Evolutionary conservation across 2,329 filamentous ascomycete species (phyloP).

Genomic region (Falciphora oryzae): DNA sequence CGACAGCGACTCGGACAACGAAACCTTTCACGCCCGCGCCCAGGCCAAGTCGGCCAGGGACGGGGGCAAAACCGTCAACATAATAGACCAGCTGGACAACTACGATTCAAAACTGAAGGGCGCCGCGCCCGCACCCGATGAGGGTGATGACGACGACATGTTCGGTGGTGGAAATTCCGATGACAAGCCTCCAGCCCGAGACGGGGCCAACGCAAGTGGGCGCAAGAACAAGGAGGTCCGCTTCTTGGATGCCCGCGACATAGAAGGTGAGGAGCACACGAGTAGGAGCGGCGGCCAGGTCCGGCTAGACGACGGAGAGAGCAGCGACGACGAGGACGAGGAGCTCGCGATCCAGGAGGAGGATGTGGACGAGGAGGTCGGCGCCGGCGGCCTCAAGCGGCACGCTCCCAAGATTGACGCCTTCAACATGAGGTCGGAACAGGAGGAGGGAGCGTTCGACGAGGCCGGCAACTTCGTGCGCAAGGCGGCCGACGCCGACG

Average conservation of each 20-base stretch:
- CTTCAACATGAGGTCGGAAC: constrained; percentile 87
- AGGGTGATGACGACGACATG: constrained; percentile 66
- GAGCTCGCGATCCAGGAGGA: constrained; percentile 70
- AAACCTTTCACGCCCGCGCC: constrained; percentile 76
- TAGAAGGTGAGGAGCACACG: constrained; percentile 70
- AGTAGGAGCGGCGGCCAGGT: constrained; percentile 73
- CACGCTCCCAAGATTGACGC: constrained; percentile 93
- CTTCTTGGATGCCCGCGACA: constrained; percentile 55
- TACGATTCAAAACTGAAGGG: constrained; percentile 39
- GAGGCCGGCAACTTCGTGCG: constrained; percentile 86
- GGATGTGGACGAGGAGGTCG: constrained; percentile 81
- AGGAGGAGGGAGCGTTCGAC: constrained; percentile 91
- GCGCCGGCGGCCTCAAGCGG: constrained; percentile 82
- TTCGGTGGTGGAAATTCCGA: constrained; percentile 61
- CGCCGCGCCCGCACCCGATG: constrained; percentile 22
- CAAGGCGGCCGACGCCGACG: constrained; percentile 82
- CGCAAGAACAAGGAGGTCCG: constrained; percentile 59
- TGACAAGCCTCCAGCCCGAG: constrained; percentile 33
- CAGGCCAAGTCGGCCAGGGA: constrained; percentile 45
- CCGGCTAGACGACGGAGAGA: constrained; percentile 49
- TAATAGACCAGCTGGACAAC: constrained; percentile 48
- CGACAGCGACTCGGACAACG: constrained; percentile 88
- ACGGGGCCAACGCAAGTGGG: constrained; percentile 26
- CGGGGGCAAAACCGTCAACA: constrained; percentile 34
- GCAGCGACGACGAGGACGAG: constrained; percentile 60